These are phyloP conservation scores for Suhomyces sp. DNA, from an alignment of 805 yeast species.

Conservation along the genomic window DNA sequence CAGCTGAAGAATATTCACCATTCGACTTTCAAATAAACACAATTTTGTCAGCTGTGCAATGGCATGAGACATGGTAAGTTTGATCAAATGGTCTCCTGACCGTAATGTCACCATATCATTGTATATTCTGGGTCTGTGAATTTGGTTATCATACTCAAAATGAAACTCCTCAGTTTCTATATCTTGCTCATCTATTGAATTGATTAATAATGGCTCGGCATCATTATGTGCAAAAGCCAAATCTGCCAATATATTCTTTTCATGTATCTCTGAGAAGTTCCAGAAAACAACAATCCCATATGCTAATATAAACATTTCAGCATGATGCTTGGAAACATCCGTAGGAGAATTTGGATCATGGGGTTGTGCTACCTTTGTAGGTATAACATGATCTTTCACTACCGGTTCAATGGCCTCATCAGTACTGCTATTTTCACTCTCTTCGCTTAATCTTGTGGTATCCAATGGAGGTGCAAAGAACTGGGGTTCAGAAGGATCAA, in stretches of 20 bases:
- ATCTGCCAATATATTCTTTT: conserved; percentile 90
- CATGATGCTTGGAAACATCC: conserved; percentile 60
- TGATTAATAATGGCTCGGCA: conserved; percentile 52
- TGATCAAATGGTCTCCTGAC: conserved; percentile 89
- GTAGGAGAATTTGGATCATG: neutral
- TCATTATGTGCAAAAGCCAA: conserved; percentile 63
- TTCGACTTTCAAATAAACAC: conserved; percentile 86
- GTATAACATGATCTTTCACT: too few species aligned
- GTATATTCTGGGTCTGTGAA: conserved; percentile 72
- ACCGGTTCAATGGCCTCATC: conserved; percentile 15
- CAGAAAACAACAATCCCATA: conserved; percentile 98
- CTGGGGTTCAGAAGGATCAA: conserved; percentile 92
- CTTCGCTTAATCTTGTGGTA: conserved; percentile 17
- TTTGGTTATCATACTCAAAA: conserved; percentile 64
- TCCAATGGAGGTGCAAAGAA: conserved; percentile 59
- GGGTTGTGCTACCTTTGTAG: neutral
- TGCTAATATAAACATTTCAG: conserved; percentile 84
- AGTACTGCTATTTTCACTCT: conserved; percentile 7
- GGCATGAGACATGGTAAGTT: conserved; percentile 91
- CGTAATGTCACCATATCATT: conserved; percentile 92
- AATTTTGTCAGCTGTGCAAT: conserved; percentile 94
- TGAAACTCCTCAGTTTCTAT: conserved; percentile 90
- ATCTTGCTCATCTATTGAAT: conserved; percentile 82
- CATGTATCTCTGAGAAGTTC: conserved; percentile 92
- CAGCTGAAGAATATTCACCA: conserved; percentile 78